phyloP scores from a whole-genome alignment of 805 yeast species.

The Metschnikowia lochheadii region DNA sequence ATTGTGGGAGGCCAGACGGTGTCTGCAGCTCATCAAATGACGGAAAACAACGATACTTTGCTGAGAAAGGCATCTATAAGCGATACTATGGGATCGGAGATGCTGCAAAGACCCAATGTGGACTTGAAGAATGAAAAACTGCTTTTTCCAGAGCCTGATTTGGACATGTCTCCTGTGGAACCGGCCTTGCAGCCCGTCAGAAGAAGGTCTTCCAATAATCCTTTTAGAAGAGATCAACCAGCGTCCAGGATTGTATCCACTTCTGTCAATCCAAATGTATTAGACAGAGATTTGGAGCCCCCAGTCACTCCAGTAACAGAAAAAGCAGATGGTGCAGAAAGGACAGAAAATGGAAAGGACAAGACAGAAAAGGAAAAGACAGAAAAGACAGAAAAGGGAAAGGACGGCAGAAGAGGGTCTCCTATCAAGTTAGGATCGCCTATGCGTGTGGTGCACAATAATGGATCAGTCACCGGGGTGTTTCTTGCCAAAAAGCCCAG shows the following conservation, averaged over 20 bases:
- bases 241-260: too few species aligned
- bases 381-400: background rate
- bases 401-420: constrained; percentile 4
- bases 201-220: constrained; percentile 1
- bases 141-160: background rate
- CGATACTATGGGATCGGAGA: constrained; percentile 11
- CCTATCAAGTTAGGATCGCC: constrained; percentile 42
- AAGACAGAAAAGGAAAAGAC: background rate
- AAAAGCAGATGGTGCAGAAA: too few species aligned
- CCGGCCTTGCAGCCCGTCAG: background rate
- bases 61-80: constrained; percentile 16
- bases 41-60: constrained; percentile 12
- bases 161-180: background rate
- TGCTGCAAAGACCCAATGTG: background rate
- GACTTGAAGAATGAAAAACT: background rate
- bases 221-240: background rate
- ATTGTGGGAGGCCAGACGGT: constrained; percentile 20
- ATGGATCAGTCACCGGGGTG: constrained; percentile 26
- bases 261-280: too few species aligned
- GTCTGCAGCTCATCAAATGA: constrained; percentile 13
- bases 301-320: too few species aligned
- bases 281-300: too few species aligned
- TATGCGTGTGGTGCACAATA: constrained; percentile 28
- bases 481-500: constrained; percentile 11
- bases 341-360: background rate